Conservation (phyloP, 2,329 filamentous ascomycete species). For the Fusarium sp. region DNA sequence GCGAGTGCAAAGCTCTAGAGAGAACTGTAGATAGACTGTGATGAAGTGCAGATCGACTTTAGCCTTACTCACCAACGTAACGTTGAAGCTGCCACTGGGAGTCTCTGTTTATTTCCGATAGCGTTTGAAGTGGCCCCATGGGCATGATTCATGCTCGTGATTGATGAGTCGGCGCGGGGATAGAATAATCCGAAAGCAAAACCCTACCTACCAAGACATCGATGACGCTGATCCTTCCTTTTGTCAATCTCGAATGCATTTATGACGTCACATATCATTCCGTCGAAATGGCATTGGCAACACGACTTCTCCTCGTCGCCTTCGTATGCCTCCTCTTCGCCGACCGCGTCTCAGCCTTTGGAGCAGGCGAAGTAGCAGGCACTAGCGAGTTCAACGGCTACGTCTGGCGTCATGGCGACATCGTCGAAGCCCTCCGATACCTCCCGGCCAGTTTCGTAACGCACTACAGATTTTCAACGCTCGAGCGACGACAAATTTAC, state of each 20-base stretch:
- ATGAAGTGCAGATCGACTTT: not conserved
- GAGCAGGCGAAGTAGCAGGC: slow-evolving; percentile 49
- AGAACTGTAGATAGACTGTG: rapidly evolving
- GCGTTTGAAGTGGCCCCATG: not conserved
- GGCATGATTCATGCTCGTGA: not conserved
- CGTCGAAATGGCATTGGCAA: slow-evolving; percentile 26
- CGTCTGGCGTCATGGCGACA: slow-evolving; percentile 53
- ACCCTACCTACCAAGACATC: not conserved
- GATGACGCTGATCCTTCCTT: not conserved
- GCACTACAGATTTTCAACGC: slow-evolving; percentile 48
- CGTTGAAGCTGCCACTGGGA: not conserved
- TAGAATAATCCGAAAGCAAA: not conserved
- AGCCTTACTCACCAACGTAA: rapidly evolving
- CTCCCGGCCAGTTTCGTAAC: slow-evolving; percentile 50
- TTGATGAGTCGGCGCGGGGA: not conserved
- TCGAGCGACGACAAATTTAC: slow-evolving; percentile 51
- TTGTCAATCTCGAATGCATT: not conserved
- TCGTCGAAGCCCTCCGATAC: slow-evolving; percentile 49
- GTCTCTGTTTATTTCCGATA: not conserved
- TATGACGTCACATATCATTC: slow-evolving; percentile 20
- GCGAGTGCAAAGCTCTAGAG: not conserved
- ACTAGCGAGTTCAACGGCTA: slow-evolving; percentile 51
- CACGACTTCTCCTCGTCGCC: slow-evolving; percentile 24
- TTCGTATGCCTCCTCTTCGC: slow-evolving; percentile 41
- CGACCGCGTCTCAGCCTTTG: slow-evolving; percentile 47